A percentile compares a stretch with the other conserved stretches of the same genome.
Evolutionary conservation across 2,329 filamentous ascomycete species (phyloP).

Genomic region (Dryadomyces quercivorus): DNA sequence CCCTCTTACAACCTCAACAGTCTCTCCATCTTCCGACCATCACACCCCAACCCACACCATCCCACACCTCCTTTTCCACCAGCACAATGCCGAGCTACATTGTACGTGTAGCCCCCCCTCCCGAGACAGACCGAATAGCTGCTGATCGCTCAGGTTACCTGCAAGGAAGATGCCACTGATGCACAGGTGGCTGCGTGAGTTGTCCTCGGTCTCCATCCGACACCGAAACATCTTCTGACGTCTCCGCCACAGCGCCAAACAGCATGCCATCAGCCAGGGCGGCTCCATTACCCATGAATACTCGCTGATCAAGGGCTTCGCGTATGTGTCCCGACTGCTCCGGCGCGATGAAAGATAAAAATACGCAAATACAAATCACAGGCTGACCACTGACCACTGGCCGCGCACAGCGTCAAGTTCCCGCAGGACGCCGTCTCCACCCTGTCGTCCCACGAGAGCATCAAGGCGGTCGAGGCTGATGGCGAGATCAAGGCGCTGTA

Average conservation of each 20-base stretch:
- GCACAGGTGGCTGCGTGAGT: slow-evolving; percentile 57
- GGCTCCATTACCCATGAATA: slow-evolving; percentile 79
- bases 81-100: slow-evolving; percentile 14
- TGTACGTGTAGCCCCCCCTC: slow-evolving; percentile 5
- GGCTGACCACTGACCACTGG: background rate
- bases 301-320: slow-evolving; percentile 81
- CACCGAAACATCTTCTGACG: background rate
- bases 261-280: slow-evolving; percentile 60
- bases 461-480: slow-evolving; percentile 67
- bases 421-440: slow-evolving; percentile 53
- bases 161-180: slow-evolving; percentile 56
- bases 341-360: too few species aligned
- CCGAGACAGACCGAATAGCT: background rate
- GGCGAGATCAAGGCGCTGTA: slow-evolving; percentile 60
- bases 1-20: background rate
- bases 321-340: slow-evolving; percentile 42
- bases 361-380: background rate
- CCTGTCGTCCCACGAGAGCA: slow-evolving; percentile 55
- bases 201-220: too few species aligned
- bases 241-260: slow-evolving; percentile 51
- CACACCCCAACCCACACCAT: background rate
- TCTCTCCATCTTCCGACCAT: background rate
- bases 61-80: background rate
- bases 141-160: slow-evolving; percentile 50
- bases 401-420: slow-evolving; percentile 62